A percentile compares a stretch with the other conserved stretches of the same genome.
phyloP scores from a whole-genome alignment of 2,329 filamentous ascomycete genomes.

The Massarina eburnea region DNA sequence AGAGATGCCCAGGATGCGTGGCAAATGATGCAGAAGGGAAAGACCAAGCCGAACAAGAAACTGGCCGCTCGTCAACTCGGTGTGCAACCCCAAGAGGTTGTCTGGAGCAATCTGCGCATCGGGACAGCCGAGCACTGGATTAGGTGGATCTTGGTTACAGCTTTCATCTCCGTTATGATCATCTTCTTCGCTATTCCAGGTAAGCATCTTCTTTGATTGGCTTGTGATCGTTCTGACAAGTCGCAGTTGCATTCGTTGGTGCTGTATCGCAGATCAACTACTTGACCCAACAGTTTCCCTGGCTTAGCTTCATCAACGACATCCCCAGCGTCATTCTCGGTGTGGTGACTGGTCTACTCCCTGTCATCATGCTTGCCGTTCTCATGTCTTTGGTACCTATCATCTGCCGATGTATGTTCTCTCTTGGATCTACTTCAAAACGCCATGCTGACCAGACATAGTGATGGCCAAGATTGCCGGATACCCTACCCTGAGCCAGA shows the following conservation, averaged over 20 bases:
- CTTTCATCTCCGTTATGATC: constrained; percentile 45
- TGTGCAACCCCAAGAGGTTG: constrained; percentile 49
- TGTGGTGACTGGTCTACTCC: constrained; percentile 50
- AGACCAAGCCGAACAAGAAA: constrained; percentile 38
- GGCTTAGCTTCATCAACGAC: constrained; percentile 46
- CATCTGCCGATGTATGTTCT: constrained; percentile 37
- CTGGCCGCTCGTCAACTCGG: constrained; percentile 47
- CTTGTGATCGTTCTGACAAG: constrained; percentile 12
- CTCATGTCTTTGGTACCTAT: constrained; percentile 50
- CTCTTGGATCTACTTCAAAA: background rate
- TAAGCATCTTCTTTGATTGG: constrained; percentile 6
- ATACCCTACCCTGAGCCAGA: constrained; percentile 45
- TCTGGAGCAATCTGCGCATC: constrained; percentile 51
- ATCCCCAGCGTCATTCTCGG: constrained; percentile 47
- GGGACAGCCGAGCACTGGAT: constrained; percentile 32
- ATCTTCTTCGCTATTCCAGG: constrained; percentile 50
- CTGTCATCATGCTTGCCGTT: constrained; percentile 45
- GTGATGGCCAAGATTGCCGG: constrained; percentile 43
- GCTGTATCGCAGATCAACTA: constrained; percentile 49
- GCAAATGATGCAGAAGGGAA: constrained; percentile 59
- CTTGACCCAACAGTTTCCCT: constrained; percentile 40
- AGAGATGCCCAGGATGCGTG: constrained; percentile 81
- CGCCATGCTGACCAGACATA: constrained; percentile 17
- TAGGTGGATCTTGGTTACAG: constrained; percentile 38
- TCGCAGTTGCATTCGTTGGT: constrained; percentile 45